Evolutionary conservation across 1,284 basidiomycete species (phyloP), one percentile per base, ranked within the genome.

Genomic region (Ustilago bromivora): DNA sequence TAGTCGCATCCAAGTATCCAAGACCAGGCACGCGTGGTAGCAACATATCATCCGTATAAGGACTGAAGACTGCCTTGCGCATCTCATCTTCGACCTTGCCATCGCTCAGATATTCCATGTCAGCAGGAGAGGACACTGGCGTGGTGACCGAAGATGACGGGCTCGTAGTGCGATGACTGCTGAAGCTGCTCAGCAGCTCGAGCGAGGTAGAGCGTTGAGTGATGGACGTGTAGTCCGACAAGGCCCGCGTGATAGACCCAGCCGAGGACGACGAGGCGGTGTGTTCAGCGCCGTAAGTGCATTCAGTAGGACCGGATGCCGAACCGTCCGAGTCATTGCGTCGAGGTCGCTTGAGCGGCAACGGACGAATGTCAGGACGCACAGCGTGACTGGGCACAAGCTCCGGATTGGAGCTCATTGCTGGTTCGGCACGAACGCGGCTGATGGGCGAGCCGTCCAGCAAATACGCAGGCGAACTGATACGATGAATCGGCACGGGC

Each of bases 401-500:
- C 31, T 75, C 63, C 38, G 72, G 72, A 31, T 66, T 58, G 34
- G 72, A 75, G 38, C 66, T 55, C 63, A 69, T 66, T 3, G 72
- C 72, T 6, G 65, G 65, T 58, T 73, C 66, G 61, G 59, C 61
- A 4, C 66, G 57, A 31, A 66, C 17, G 15, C 56, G 64, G 7
- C 52, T 32, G 56, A 70, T 46, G 31, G 69, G 74, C 54, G 74
- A 77, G 3, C 66, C 69, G 9, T 77, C 74, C 15, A 77, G 74
- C 56, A 77, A 23, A 43, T 77, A 77, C 3, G 74, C 70, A n/a
- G 74, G 74, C 40, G 74, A 77, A 34, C 74, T 77, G 56, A 72
- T 58, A 13, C 74, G 70, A 38, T 77, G 74, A 17, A 68, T 59
- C 19, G 70, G 70, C 5, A 57, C 41, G 0, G 74, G 70, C 28